Percentiles rank a stretch among this genome's conserved stretches.
Evolutionary conservation across 345 rosid genomes (phyloP).

Genomic region (Microthlaspi erraticum): DNA sequence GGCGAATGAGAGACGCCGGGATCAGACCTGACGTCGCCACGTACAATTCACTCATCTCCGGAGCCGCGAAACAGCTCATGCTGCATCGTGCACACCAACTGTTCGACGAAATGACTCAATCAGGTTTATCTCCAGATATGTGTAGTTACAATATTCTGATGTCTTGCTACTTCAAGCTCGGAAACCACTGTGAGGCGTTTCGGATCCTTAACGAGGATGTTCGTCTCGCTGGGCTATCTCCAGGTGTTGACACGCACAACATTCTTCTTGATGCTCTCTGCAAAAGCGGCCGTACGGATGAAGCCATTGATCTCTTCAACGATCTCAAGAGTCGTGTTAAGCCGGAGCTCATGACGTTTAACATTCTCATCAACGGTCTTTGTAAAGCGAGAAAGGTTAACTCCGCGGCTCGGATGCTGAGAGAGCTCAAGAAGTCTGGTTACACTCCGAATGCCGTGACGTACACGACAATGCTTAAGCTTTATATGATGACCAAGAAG

Average conservation of each 20-base stretch:
- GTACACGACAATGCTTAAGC: conserved; percentile 69
- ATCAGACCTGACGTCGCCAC: conserved; percentile 63
- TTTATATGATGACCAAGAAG: conserved; percentile 55
- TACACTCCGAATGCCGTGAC: conserved; percentile 66
- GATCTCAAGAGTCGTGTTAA: conserved; percentile 50
- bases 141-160: conserved; percentile 79
- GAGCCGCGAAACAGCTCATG: conserved; percentile 51
- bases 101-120: conserved; percentile 78
- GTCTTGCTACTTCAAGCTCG: conserved; percentile 68
- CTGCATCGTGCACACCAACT: conserved; percentile 50
- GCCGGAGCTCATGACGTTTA: conserved; percentile 62
- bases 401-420: conserved; percentile 55
- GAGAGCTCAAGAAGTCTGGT: conserved; percentile 58
- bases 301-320: conserved; percentile 64
- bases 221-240: conserved; percentile 38
- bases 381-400: conserved; percentile 60
- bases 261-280: conserved; percentile 78
- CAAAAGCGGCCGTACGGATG: conserved; percentile 55
- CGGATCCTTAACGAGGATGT: conserved; percentile 54
- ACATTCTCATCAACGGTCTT: conserved; percentile 73
- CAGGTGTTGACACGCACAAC: conserved; percentile 60
- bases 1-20: conserved; percentile 70
- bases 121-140: conserved; percentile 62
- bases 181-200: conserved; percentile 63
- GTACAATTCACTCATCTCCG: conserved; percentile 71